Evolutionary conservation across 2,329 filamentous ascomycete genomes (phyloP).

Genomic region (Penicillium brasilianum): DNA sequence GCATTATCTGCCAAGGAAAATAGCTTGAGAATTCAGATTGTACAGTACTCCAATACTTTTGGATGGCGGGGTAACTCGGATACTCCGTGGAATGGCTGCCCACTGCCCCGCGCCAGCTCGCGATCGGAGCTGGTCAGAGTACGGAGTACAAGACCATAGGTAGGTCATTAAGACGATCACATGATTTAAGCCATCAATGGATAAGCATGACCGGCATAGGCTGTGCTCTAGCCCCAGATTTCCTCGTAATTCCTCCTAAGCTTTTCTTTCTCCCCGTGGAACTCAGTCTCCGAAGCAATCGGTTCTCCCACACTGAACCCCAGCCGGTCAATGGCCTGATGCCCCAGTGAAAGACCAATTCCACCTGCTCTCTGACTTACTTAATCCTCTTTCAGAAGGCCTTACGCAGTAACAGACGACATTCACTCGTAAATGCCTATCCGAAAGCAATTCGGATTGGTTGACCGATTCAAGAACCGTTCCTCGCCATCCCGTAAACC

Average conservation of each 20-base stretch:
- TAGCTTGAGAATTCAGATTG: background rate
- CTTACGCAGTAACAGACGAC: background rate
- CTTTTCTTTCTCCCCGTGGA: background rate
- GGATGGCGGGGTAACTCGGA: background rate
- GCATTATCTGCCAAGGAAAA: background rate
- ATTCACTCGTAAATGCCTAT: slow-evolving; percentile 17
- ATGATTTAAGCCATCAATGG: background rate
- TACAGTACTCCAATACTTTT: no score
- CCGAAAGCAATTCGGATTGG: slow-evolving; percentile 18
- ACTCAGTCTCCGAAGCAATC: slow-evolving; percentile 6
- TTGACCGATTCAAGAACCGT: no score
- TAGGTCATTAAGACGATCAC: background rate
- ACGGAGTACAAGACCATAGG: no score
- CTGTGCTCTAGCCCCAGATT: background rate
- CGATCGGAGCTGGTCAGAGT: background rate
- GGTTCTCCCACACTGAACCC: slow-evolving; percentile 6
- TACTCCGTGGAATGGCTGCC: background rate
- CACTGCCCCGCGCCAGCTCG: background rate
- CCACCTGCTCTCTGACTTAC: background rate
- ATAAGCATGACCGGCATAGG: background rate
- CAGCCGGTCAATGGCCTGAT: background rate
- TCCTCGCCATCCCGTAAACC: slow-evolving; percentile 5
- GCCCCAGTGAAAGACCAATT: background rate
- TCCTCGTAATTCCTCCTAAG: background rate
- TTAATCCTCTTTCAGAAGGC: background rate